A percentile compares a stretch with the other conserved stretches of the same genome.
These are phyloP conservation scores for Plasmodium billcollinsi DNA, from an alignment of 169 alveolate species.

Conservation along the genomic window DNA sequence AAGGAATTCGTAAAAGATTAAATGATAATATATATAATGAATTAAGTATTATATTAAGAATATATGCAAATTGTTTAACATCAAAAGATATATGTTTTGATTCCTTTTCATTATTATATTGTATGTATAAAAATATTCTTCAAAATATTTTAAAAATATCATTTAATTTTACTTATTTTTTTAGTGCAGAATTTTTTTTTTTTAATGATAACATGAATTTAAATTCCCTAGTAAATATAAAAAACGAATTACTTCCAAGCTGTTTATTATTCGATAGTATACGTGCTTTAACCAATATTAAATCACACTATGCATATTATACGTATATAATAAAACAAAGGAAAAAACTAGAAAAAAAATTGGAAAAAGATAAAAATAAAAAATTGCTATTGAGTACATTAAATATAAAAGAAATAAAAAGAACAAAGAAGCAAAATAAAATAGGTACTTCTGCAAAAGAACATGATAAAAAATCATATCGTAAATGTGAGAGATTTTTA, in stretches of 20 bases:
- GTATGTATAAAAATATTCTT: conserved; percentile 63
- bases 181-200: conserved; percentile 70
- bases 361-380: background rate
- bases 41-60: conserved; percentile 16
- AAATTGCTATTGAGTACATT: conserved; percentile 12
- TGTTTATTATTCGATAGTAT: conserved; percentile 48
- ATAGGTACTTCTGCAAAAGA: background rate
- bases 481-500: conserved; percentile 38
- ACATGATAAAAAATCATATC: background rate
- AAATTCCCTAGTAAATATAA: conserved; percentile 31
- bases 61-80: conserved; percentile 51
- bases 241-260: conserved; percentile 56
- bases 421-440: background rate
- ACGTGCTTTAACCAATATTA: conserved; percentile 73
- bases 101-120: conserved; percentile 57
- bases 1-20: conserved; percentile 8
- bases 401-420: conserved; percentile 1
- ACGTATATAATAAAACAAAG: background rate
- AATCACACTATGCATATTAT: conserved; percentile 51
- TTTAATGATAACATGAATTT: conserved; percentile 62
- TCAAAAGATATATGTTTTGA: conserved; percentile 21
- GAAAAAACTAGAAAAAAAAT: conserved; percentile 3
- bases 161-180: conserved; percentile 55
- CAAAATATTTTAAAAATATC: conserved; percentile 42
- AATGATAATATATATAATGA: conserved; percentile 25